Evolutionary conservation across 768 basidiomycete genomes (phyloP).

Genomic region (Xerocomus potaroensis): DNA sequence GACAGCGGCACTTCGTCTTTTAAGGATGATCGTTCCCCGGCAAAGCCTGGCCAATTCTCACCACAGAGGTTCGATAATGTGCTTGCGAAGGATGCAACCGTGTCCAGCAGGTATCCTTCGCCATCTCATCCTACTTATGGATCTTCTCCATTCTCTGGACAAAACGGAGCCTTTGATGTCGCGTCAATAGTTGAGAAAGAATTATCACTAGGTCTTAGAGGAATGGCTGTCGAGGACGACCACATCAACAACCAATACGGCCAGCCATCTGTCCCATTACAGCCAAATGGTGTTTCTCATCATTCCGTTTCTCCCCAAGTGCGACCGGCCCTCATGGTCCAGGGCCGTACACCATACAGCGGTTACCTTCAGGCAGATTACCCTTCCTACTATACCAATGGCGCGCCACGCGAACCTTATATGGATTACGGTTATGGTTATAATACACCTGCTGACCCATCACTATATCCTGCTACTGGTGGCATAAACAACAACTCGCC

Average conservation of each 20-base stretch:
- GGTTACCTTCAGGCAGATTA: conserved; percentile 56
- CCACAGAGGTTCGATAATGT: conserved; percentile 51
- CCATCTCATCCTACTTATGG: conserved; percentile 40
- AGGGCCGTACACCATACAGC: conserved; percentile 44
- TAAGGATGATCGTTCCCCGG: conserved; percentile 46
- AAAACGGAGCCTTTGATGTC: conserved; percentile 36
- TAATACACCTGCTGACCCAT: conserved; percentile 44
- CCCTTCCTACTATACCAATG: conserved; percentile 52
- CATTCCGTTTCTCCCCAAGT: conserved; percentile 33
- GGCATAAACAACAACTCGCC: conserved; percentile 42
- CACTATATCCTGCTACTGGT: conserved; percentile 44
- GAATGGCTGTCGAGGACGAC: conserved; percentile 59
- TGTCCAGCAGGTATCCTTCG: conserved; percentile 42
- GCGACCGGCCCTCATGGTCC: conserved; percentile 42
- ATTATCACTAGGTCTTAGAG: conserved; percentile 53
- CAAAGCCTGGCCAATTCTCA: conserved; percentile 48
- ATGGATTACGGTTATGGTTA: conserved; percentile 58
- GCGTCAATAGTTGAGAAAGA: conserved; percentile 47
- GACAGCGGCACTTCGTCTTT: conserved; percentile 14
- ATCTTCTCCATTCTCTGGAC: conserved; percentile 26
- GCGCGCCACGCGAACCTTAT: conserved; percentile 46
- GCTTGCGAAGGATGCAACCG: conserved; percentile 38
- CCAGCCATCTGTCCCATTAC: conserved; percentile 30
- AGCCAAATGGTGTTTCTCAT: conserved; percentile 28
- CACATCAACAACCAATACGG: conserved; percentile 38